Evolutionary conservation across 345 rosid species (phyloP).

Genomic region (Populus davidiana): DNA sequence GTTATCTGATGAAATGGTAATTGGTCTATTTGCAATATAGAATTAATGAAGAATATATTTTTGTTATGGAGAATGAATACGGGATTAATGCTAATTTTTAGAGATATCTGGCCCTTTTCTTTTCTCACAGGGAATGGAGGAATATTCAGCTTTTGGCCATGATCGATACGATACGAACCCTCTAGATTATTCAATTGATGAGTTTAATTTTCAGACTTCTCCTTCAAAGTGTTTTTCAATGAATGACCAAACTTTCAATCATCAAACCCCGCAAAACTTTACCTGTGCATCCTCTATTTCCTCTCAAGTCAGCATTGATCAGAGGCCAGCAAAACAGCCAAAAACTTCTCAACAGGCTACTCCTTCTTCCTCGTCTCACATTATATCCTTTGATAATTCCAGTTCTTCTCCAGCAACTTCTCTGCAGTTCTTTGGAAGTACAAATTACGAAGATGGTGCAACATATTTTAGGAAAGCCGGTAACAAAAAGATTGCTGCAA

Average conservation of each 20-base stretch:
- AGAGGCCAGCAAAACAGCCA: conserved; percentile 36
- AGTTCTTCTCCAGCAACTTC: conserved; percentile 18
- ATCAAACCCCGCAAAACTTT: conserved; percentile 5
- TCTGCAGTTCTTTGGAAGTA: too few species aligned
- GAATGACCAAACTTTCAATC: conserved; percentile 12
- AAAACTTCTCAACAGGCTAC: conserved; percentile 28
- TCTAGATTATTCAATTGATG: conserved; percentile 26
- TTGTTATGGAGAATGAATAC: background rate
- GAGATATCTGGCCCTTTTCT: background rate
- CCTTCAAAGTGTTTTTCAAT: conserved; percentile 10
- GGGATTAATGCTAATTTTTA: background rate
- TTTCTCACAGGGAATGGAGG: conserved; percentile 22
- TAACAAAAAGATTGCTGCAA: conserved; percentile 8
- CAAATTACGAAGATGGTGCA: background rate
- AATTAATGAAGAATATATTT: too few species aligned
- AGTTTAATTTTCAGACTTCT: conserved; percentile 26
- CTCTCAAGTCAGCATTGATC: background rate
- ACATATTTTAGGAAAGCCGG: conserved; percentile 11
- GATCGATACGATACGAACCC: conserved; percentile 26
- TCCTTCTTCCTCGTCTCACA: conserved; percentile 33
- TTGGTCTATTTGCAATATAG: too few species aligned
- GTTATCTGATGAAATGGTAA: background rate
- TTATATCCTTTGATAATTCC: conserved; percentile 45
- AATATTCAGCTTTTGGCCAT: conserved; percentile 23
- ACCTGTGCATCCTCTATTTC: background rate